Percentiles rank a stretch among this genome's conserved stretches.
Evolutionary conservation across 176 grass and related monocot genomes (phyloP).

Genomic region (Oryza punctata): DNA sequence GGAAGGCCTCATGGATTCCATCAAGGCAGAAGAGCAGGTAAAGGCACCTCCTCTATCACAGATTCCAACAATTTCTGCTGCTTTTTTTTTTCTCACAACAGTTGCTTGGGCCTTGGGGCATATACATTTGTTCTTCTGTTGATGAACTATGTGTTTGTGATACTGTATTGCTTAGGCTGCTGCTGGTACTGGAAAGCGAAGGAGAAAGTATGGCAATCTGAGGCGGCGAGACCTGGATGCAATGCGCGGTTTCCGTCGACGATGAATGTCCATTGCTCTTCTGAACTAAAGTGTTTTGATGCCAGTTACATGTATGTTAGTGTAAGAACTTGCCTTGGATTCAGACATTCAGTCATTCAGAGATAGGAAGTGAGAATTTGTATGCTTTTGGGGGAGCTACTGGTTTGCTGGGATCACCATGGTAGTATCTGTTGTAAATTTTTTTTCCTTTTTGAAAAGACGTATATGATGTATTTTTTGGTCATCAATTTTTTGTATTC

Average conservation of each 20-base stretch:
- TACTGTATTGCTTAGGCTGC: conserved; percentile 31
- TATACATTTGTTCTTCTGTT: neutral
- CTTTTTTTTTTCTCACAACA: neutral
- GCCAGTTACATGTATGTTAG: neutral
- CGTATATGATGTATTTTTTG: neutral
- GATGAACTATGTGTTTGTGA: neutral
- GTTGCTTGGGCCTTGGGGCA: neutral
- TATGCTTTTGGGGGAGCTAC: neutral
- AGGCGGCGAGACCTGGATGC: conserved; percentile 51
- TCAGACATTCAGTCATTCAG: neutral
- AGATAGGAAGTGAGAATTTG: neutral
- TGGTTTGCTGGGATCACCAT: neutral
- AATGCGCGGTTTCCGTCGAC: conserved; percentile 54
- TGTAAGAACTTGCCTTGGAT: neutral
- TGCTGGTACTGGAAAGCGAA: conserved; percentile 28
- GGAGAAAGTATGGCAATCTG: conserved; percentile 57
- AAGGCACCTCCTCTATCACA: neutral
- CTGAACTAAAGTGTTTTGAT: neutral
- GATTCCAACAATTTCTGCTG: neutral
- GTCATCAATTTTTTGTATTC: neutral
- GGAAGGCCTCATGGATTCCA: conserved; percentile 71
- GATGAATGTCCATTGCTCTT: conserved; percentile 22
- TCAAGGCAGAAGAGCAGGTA: conserved; percentile 82
- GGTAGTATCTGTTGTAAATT: neutral
- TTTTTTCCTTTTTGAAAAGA: too few species aligned